Percentiles rank a stretch among this genome's conserved stretches.
phyloP scores from a whole-genome alignment of 139 green algal genomes.

The Chlamydomonas asymmetrica region DNA sequence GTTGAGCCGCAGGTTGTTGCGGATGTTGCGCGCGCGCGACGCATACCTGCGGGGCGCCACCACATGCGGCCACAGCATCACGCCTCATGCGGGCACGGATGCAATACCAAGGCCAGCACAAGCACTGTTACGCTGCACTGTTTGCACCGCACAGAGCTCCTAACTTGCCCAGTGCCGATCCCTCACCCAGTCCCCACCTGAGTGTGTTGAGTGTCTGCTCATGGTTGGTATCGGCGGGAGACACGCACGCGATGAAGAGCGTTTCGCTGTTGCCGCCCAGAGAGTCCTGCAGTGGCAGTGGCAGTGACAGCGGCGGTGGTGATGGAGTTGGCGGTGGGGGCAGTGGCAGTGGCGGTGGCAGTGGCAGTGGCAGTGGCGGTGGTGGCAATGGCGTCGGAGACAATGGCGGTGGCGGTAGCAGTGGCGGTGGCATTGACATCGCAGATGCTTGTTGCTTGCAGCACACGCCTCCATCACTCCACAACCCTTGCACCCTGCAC shows the following conservation, averaged over 20 bases:
- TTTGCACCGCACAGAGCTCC: background rate
- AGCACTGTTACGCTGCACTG: background rate
- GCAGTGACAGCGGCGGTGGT: too few relatives aligned
- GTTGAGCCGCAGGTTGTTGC: conserved; percentile 26
- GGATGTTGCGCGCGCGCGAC: conserved; percentile 21
- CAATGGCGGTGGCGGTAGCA: background rate
- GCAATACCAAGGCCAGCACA: background rate
- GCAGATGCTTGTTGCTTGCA: background rate
- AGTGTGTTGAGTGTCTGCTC: conserved; percentile 35
- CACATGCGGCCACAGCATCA: background rate
- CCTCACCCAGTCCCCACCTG: conserved; percentile 3
- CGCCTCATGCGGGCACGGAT: background rate
- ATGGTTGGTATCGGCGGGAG: conserved; percentile 67
- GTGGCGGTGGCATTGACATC: background rate
- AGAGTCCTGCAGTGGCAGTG: conserved; percentile 39
- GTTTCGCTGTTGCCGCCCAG: conserved; percentile 80
- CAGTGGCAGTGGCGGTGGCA: background rate
- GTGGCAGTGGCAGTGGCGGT: background rate
- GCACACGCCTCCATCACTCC: background rate
- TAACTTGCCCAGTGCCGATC: background rate
- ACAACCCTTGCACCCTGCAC: background rate
- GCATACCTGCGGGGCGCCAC: conserved; percentile 21
- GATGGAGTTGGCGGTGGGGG: background rate
- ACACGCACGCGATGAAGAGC: conserved; percentile 86
- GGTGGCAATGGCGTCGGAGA: background rate